Conservation (phyloP, 306 rosid species). For the Malus sieversii region DNA sequence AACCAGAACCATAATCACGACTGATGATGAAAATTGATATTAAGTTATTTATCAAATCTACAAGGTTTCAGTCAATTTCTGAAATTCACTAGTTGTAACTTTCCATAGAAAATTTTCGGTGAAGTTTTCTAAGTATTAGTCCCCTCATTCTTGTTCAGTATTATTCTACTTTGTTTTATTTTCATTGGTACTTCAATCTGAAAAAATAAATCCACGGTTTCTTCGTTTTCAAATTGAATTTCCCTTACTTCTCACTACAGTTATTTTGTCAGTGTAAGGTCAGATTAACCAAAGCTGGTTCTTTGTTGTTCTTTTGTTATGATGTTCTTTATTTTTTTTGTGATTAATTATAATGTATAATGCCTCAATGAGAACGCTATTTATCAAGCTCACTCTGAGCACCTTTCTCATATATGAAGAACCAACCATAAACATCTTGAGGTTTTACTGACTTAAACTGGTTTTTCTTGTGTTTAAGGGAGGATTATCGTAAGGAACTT, state of each 20-base stretch:
- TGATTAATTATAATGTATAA: neutral
- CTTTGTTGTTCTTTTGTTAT: neutral
- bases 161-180: no score
- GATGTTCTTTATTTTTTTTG: neutral
- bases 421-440: neutral
- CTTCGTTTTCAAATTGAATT: no score
- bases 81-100: neutral
- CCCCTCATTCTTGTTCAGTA: neutral
- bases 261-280: neutral
- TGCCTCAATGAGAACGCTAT: neutral
- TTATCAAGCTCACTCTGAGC: slow-evolving; percentile 5
- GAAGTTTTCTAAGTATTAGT: neutral
- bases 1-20: no score
- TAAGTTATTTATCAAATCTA: neutral
- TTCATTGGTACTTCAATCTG: neutral
- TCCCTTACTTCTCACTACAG: neutral
- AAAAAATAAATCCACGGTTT: neutral
- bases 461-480: slow-evolving; percentile 52
- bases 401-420: slow-evolving; percentile 13
- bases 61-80: neutral
- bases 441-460: slow-evolving; percentile 10
- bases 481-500: slow-evolving; percentile 82
- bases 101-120: neutral
- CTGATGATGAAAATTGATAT: neutral
- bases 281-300: neutral